Evolutionary conservation across 139 green algal species (phyloP), one percentile per base, ranked within the genome.

Genomic region (Pedinophyceae sp.): DNA sequence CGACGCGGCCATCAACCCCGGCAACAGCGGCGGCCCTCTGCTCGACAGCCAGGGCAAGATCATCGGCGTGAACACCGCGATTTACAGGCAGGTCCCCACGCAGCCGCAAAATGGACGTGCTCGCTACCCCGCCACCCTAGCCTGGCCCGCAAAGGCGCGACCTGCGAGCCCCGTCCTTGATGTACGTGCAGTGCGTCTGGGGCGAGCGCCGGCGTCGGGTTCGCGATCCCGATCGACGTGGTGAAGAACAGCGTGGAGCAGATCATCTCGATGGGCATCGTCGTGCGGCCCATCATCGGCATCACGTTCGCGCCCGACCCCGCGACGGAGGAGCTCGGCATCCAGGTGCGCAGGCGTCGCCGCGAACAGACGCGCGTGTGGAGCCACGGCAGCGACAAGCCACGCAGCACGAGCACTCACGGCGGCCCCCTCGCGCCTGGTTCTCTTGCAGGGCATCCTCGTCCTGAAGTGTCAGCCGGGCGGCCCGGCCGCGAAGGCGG

Each of bases 231-330:
- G 4, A 67, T 83, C 1, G 80, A 92, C 39, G 60, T 73, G 5
- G 66, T 89, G 15, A 57, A 29, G 30, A 69, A 28, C 48, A 70
- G 75, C 22, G 78, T 84, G 30, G 57, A 76, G 2, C 75, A 87
- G 65, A 91, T 94, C 54, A 78, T 94, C 48, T 24, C 56, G 49
- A 82, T 52, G 52, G 72, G 72, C 48, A 63, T 59, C 26, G 67
- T 81, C 18, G 50, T 77, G 19, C 56, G 83, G 7, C 86, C 86
- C 1, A 60, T 93, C 19, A 62, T 95, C n/a, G 86, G 86, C 50
- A 93, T 95, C 59, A 67, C 73, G 25, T 94, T 95, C 66, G 85
- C 85, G 0, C 82, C 85, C 6, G 86, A 95, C 55, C 70, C 78
- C 52, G 77, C 73, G 1, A 70, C 34, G 19, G 62, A 71, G 15